Base-by-base conservation (phyloP, 2,329 filamentous ascomycete species). In the Ophiocordyceps camponoti-leonardi region DNA sequence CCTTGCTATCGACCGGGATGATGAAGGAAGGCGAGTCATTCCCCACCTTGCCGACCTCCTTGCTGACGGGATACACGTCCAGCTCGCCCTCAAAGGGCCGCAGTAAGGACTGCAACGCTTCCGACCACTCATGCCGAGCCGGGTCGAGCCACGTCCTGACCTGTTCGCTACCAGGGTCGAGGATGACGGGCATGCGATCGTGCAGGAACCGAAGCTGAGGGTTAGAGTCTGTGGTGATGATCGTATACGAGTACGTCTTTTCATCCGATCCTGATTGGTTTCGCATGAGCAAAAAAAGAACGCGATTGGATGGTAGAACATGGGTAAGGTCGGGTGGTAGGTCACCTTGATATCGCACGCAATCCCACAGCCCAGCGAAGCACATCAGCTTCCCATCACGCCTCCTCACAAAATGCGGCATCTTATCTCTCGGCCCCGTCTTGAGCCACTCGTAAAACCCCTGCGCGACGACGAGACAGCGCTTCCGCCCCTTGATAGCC, bases 381-480 rank as follows among this genome's bases (percentile, higher is more conserved):
- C 79, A 90, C 81, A 94, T 85, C 54, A 95, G 65, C 53, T 79
- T 74, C 0, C 83, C 84, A 58, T 96, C 90, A 53, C 79, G 83
- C 26, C 87, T 72, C 62, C 81, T 88, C 20, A 86, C 75, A 55
- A 79, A 95, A 61, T 96, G 79, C 12, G 92, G 90, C 2, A 90
- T 66, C 63, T 86, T 93, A 45, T 92, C 82, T 53, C 83, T 88
- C 7, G 55, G 70, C 45, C 55, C 81, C 54, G 81, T 85, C 62
- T 90, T 90, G 48, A 93, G 67, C 92, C 92, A 96, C 62, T 98
- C 92, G 56, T 86, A 98, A 62, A 96, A 98, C 1, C 92, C 92
- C 61, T 95, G 83, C 11, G 85, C 87, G 6, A 94, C 59, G 11
- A 96, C 78, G 20, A 96, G 70, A 59, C 92, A 96, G 28, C 92